Evolutionary conservation across 495 filamentous ascomycete species (phyloP), one percentile per base, ranked within the genome.

Genomic region (Parathielavia hyrcaniae): DNA sequence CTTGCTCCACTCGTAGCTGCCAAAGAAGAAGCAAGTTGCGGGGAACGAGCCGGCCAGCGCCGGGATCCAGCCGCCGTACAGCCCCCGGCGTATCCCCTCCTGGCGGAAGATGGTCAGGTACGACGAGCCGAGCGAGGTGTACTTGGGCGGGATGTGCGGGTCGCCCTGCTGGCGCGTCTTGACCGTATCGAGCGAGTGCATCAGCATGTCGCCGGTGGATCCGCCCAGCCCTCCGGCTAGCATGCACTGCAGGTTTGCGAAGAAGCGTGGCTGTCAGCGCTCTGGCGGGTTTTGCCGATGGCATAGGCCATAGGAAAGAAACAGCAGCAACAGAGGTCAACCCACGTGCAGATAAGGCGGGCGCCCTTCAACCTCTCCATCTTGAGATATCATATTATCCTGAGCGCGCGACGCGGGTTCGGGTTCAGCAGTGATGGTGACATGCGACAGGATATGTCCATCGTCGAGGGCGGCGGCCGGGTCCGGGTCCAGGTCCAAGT

Each of bases 151-250:
- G 49, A 93, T 80, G 64, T 89, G 84, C 34, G 91, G 90, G 66
- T 97, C 95, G 64, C 93, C 93, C 75, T 98, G 93, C 72, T 97
- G 93, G 52, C 93, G 82, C n/a, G 93, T 98, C 74, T 98, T 98
- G 54, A 98, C 93, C 9, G 93, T 98, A 75, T 98, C 93, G 70
- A 98, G 81, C 46, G 92, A 97, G 72, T 98, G 93, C 95, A 98
- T 97, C 58, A 98, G 77, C 82, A 98, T 89, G 72, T 98, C 93
- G 51, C 93, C 93, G 47, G 87, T 91, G 32, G 87, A 90, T 26
- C 93, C 93, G 61, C 93, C 93, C 23, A 89, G 69, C 53, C 91
- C 93, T 57, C 93, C 93, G 13, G 95, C 93, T 58, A 97, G 76
- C 92, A 97, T 97, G 66, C 86, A 87, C 90, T 98, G 66, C 39